Evolutionary conservation across 805 yeast species (phyloP), one percentile per base, ranked within the genome.

Genomic region (Ogataea corticis): DNA sequence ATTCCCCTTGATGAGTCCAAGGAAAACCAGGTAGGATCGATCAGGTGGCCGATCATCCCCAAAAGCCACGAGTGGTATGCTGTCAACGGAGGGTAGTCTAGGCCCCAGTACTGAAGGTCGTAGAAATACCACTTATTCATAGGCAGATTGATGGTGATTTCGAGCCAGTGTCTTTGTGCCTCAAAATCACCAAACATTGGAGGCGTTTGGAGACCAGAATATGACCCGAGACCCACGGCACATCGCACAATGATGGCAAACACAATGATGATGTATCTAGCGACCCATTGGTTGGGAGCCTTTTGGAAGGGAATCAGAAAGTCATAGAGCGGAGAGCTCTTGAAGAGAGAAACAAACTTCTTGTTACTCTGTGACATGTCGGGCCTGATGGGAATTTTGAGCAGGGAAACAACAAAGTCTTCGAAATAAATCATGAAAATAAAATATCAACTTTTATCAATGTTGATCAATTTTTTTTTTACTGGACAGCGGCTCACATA

Each of bases 101-200:
- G 72, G 1, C 98, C 97, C 98, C 99, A 94, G 69, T 92, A 90
- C 54, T 82, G 81, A 36, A 90, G 72, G 61, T 94, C 97, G 64
- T 82, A 89, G 69, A 76, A 87, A 61, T 94, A 94, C 99, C 99
- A 94, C 50, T 85, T 55, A 0, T 69, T 65, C 1, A 88, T 65
- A 0, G 96, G 94, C 39, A 91, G 63, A 55, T 82, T 80, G 32
- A 74, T 80, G 0, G 98, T 92, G 42, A 92, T 72, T 63, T 94
- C 99, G 79, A 94, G 76, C 99, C 99, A 94, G 65, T 92, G 99
- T 54, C 99, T 77, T 65, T 94, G 99, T 0, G 98, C 98, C 65
- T 94, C 99, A 59, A 94, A 92, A 62, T 94, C 99, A 6, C 99
- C 99, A 70, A 72, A 82, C 79, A 88, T 79, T 4, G 98, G 98